Conservation (phyloP, 257 asterid genomes). For the Apocynum venetum region DNA sequence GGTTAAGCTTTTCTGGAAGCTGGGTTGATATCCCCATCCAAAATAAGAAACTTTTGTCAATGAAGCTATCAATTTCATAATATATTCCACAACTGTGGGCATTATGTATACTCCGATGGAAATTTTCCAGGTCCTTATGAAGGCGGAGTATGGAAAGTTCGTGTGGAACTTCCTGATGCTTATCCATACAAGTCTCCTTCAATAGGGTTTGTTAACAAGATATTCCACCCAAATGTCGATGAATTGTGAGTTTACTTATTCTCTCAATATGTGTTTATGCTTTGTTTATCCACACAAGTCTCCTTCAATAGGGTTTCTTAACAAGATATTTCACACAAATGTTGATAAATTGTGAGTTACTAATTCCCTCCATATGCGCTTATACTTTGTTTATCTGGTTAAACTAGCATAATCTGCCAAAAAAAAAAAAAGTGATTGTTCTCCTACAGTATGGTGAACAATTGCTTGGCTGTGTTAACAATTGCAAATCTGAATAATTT, state of each 20-base stretch:
- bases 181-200: slow-evolving; percentile 97
- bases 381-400: neutral
- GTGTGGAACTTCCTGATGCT: slow-evolving; percentile 88
- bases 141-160: slow-evolving; percentile 93
- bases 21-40: neutral
- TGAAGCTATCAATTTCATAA: neutral
- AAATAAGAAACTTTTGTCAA: neutral
- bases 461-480: neutral
- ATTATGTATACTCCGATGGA: neutral
- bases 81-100: neutral
- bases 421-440: neutral
- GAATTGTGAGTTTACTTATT: slow-evolving; percentile 59
- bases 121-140: slow-evolving; percentile 66
- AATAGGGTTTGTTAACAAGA: slow-evolving; percentile 84
- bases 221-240: slow-evolving; percentile 93
- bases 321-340: slow-evolving; percentile 89
- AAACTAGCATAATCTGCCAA: neutral
- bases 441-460: neutral
- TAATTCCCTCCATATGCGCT: neutral
- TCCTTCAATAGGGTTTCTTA: slow-evolving; percentile 81
- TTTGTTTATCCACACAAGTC: slow-evolving; percentile 86
- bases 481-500: neutral
- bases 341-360: slow-evolving; percentile 76
- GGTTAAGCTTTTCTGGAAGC: neutral
- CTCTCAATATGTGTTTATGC: neutral